These are phyloP conservation scores for Phytophthora cryptogea DNA, from an alignment of 352 stramenopile genomes.

Conservation along the genomic window DNA sequence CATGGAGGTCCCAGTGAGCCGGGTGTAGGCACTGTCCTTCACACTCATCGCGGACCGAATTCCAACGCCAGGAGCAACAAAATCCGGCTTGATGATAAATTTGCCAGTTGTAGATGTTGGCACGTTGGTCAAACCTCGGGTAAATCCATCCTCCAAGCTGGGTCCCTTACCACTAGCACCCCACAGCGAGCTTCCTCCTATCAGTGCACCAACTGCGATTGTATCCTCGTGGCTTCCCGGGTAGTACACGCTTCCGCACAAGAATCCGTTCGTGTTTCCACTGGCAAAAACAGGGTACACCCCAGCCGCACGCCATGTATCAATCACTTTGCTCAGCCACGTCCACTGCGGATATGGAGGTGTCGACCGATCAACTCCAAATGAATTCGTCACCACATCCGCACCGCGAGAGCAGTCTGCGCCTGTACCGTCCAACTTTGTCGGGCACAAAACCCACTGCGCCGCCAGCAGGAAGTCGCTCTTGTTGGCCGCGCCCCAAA, in stretches of 20 bases:
- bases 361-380: constrained; percentile 55
- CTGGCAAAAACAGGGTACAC: constrained; percentile 67
- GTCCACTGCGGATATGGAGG: constrained; percentile 55
- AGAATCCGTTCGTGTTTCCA: constrained; percentile 74
- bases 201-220: constrained; percentile 64
- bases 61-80: constrained; percentile 68
- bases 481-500: constrained; percentile 58
- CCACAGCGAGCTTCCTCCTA: constrained; percentile 64
- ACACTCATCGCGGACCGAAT: constrained; percentile 71
- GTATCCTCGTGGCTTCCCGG: constrained; percentile 56
- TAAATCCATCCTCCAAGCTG: constrained; percentile 34
- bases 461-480: constrained; percentile 70
- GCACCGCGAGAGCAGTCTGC: constrained; percentile 61
- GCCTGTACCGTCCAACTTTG: constrained; percentile 46
- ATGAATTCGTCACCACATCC: constrained; percentile 72
- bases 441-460: constrained; percentile 75
- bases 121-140: constrained; percentile 2
- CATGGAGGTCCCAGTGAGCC: constrained; percentile 79
- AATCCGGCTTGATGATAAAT: constrained; percentile 69
- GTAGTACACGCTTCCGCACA: constrained; percentile 74
- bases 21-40: constrained; percentile 57
- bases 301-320: constrained; percentile 55
- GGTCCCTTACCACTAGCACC: constrained; percentile 73
- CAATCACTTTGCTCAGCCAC: constrained; percentile 59
- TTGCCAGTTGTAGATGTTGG: constrained; percentile 4